Evolutionary conservation across 306 rosid species (phyloP).

Genomic region (Lupinus albus): DNA sequence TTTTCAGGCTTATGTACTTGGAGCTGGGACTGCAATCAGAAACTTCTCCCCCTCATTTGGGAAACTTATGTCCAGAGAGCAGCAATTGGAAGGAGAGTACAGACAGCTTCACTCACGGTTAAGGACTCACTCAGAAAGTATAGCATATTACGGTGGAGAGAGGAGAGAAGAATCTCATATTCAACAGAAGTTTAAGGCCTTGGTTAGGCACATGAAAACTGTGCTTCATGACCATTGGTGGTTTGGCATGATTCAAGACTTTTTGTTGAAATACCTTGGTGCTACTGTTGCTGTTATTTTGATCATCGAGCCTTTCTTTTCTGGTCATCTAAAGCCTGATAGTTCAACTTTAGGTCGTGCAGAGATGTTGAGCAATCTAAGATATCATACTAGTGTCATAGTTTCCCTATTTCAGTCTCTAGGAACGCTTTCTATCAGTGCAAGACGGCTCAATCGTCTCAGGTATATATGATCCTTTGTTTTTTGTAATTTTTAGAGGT

Average conservation of each 20-base stretch:
- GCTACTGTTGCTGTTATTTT: constrained; percentile 95
- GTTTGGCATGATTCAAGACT: constrained; percentile 99
- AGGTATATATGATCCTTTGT: constrained; percentile 58
- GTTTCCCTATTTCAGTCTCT: constrained; percentile 92
- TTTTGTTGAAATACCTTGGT: constrained; percentile 91
- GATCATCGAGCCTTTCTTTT: constrained; percentile 95
- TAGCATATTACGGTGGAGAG: constrained; percentile 97
- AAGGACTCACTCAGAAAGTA: constrained; percentile 95
- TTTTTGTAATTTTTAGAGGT: constrained; percentile 21
- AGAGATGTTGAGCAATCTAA: constrained; percentile 96
- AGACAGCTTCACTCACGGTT: constrained; percentile 93
- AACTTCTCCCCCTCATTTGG: constrained; percentile 97
- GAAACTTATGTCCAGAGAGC: constrained; percentile 86
- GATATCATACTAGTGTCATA: constrained; percentile 98
- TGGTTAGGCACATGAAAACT: constrained; percentile 63
- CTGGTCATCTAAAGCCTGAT: constrained; percentile 89
- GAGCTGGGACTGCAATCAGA: constrained; percentile 80
- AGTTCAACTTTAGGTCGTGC: constrained; percentile 99
- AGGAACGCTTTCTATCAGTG: constrained; percentile 93
- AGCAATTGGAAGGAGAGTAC: constrained; percentile 97
- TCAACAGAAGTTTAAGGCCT: constrained; percentile 71
- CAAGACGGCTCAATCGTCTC: constrained; percentile 90
- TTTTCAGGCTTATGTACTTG: constrained; percentile 87
- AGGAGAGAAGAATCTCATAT: constrained; percentile 88
- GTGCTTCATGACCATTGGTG: constrained; percentile 97